phyloP scores from a whole-genome alignment of 371 early-diverging fungal species.

The Syncephalastrum racemosum region DNA sequence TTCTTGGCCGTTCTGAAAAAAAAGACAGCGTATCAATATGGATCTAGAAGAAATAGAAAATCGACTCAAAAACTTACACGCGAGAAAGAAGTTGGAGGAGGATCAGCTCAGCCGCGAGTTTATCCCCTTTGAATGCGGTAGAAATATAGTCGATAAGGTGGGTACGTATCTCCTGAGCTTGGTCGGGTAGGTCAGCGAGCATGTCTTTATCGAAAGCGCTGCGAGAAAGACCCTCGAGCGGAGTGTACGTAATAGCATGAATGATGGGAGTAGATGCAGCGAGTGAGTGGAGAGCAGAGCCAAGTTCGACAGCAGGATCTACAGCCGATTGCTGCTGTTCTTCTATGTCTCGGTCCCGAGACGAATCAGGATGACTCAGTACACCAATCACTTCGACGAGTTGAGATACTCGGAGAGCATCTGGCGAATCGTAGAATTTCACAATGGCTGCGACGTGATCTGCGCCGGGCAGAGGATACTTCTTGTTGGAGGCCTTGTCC shows the following conservation, averaged over 20 bases:
- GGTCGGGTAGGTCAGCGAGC: slow-evolving; percentile 12
- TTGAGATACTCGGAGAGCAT: slow-evolving; percentile 52
- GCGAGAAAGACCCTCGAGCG: slow-evolving; percentile 11
- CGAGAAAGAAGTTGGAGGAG: slow-evolving; percentile 58
- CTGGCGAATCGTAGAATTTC: slow-evolving; percentile 49
- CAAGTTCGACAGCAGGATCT: slow-evolving; percentile 15
- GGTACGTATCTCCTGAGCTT: slow-evolving; percentile 37
- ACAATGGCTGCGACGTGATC: slow-evolving; percentile 52
- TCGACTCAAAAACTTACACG: slow-evolving; percentile 40
- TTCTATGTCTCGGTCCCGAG: background rate
- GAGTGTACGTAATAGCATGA: slow-evolving; percentile 41
- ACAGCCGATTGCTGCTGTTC: too few relatives aligned
- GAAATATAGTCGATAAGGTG: slow-evolving; percentile 56
- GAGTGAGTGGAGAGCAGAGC: slow-evolving; percentile 19
- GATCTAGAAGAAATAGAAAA: background rate
- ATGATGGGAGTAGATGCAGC: slow-evolving; percentile 28
- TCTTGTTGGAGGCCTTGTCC: slow-evolving; percentile 19
- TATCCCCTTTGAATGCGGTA: slow-evolving; percentile 49
- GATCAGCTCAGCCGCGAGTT: slow-evolving; percentile 58
- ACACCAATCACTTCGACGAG: slow-evolving; percentile 62
- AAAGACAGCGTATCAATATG: slow-evolving; percentile 6
- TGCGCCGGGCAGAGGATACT: slow-evolving; percentile 54
- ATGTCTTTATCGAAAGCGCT: slow-evolving; percentile 8
- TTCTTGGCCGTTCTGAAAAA: slow-evolving; percentile 34
- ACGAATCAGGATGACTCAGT: slow-evolving; percentile 23